Percentiles rank a stretch among this genome's conserved stretches.
phyloP scores from a whole-genome alignment of 768 basidiomycete genomes.

The Lentinus tigrinus region DNA sequence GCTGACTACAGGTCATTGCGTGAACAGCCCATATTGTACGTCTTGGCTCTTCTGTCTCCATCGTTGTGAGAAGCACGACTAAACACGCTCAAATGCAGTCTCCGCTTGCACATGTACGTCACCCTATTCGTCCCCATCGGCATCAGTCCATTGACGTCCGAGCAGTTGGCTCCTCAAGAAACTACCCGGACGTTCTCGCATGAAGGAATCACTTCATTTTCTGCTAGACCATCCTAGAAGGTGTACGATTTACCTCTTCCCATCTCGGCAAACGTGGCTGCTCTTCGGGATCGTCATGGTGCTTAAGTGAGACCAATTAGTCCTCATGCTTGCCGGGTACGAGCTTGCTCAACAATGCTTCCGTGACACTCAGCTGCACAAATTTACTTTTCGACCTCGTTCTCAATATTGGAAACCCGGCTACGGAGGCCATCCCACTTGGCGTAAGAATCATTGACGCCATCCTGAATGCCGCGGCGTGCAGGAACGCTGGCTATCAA shows the following conservation, averaged over 20 bases:
- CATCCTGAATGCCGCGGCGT: conserved; percentile 72
- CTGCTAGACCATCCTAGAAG: conserved; percentile 91
- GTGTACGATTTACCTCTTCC: conserved; percentile 88
- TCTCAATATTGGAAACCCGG: conserved; percentile 77
- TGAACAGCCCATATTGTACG: conserved; percentile 83
- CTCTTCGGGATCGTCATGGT: conserved; percentile 63
- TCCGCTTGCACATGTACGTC: conserved; percentile 83
- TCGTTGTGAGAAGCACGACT: background rate
- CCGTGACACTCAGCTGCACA: conserved; percentile 47
- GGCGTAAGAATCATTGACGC: conserved; percentile 70
- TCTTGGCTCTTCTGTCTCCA: conserved; percentile 11
- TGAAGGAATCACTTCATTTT: conserved; percentile 80
- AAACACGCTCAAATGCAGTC: conserved; percentile 36
- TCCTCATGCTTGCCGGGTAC: background rate
- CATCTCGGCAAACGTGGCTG: conserved; percentile 92
- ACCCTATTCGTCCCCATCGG: conserved; percentile 31
- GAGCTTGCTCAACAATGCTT: background rate
- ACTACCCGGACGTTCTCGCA: conserved; percentile 51
- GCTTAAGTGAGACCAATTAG: conserved; percentile 56
- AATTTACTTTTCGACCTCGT: conserved; percentile 86
- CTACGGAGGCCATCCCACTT: conserved; percentile 64
- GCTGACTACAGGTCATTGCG: background rate
- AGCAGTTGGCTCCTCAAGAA: conserved; percentile 74
- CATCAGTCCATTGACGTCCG: background rate
- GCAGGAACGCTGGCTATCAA: conserved; percentile 84